Base-by-base conservation (phyloP, 306 rosid species). In the Dryas drummondii region DNA sequence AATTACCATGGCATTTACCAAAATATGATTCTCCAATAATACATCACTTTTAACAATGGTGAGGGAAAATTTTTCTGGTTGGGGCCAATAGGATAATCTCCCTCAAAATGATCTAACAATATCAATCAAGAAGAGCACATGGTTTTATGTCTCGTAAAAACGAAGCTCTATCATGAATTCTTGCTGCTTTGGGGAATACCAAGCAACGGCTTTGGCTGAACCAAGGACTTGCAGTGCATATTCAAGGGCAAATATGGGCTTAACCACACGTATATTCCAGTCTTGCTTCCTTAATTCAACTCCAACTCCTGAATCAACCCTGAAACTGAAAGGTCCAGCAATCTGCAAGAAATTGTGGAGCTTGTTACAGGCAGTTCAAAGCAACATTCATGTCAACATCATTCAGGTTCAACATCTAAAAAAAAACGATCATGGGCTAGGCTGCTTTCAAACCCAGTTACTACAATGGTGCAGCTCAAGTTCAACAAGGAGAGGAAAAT, bases 91-190 rank as follows among this genome's bases (percentile, higher is more conserved):
- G 44, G n/a, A 26, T 2, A 56, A 22, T 58, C 42, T 58, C 64
- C 41, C 65, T 59, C 67, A 14, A 62, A 60, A 62, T 12, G 75
- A 71, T 12, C 66, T 53, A 44, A 72, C 61, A 55, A 9, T 44
- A 19, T 15, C 68, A 26, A 58, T 40, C 68, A 26, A 46, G 0
- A 46, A 56, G 48, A 15, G 37, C 10, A 59, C 53, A 59, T 27
- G 48, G 60, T 73, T 57, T 80, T 81, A 90, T 66, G 87, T 85
- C 84, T 94, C 97, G 7, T 74, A 88, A 79, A 94, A 91, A 15
- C 99, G 97, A 75, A 94, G 99, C 86, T 92, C 99, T 55, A 89
- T 76, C 97, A 94, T 92, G 77, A 83, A 89, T 84, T 94, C 99
- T 79, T 71, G 80, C 44, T 88, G 92, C 79, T 84, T 89, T 17